A percentile compares a stretch with the other conserved stretches of the same genome.
phyloP scores from a whole-genome alignment of 1,284 basidiomycete species.

The Leccinum angustisporum region DNA sequence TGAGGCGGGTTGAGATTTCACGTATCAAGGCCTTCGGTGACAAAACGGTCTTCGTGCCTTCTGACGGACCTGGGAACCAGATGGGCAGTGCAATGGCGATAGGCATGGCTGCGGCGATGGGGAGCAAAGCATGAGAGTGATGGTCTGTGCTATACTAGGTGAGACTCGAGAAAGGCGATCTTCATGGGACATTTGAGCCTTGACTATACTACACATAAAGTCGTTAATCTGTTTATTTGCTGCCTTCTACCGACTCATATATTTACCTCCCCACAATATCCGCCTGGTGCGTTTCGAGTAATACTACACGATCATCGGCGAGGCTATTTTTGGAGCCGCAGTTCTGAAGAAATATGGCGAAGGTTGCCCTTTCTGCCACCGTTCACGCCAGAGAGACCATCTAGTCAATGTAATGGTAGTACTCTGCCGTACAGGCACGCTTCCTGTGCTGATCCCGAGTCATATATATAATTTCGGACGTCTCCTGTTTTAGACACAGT shows the following conservation, averaged over 20 bases:
- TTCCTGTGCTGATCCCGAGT: neutral
- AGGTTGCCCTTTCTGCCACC: neutral
- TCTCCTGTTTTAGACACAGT: constrained; percentile 11
- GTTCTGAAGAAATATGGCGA: neutral
- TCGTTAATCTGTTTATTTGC: neutral
- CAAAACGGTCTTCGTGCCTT: constrained; percentile 70
- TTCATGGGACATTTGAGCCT: neutral
- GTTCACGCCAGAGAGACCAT: too few relatives aligned
- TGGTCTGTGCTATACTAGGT: neutral
- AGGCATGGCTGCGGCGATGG: constrained; percentile 67
- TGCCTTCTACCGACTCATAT: neutral
- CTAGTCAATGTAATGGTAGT: neutral
- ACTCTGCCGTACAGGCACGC: constrained; percentile 11
- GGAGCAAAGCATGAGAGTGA: constrained; percentile 38
- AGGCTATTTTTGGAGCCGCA: neutral
- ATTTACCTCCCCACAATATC: neutral
- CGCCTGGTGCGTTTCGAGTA: neutral
- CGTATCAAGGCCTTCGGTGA: constrained; percentile 65
- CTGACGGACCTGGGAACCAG: constrained; percentile 54
- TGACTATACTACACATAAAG: neutral
- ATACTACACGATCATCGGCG: neutral
- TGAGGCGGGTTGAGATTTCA: constrained; percentile 62
- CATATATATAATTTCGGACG: neutral
- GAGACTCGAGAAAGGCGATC: neutral
- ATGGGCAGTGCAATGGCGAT: constrained; percentile 60